phyloP scores from a whole-genome alignment of 805 yeast species.

The Kazachstania viticola region DNA sequence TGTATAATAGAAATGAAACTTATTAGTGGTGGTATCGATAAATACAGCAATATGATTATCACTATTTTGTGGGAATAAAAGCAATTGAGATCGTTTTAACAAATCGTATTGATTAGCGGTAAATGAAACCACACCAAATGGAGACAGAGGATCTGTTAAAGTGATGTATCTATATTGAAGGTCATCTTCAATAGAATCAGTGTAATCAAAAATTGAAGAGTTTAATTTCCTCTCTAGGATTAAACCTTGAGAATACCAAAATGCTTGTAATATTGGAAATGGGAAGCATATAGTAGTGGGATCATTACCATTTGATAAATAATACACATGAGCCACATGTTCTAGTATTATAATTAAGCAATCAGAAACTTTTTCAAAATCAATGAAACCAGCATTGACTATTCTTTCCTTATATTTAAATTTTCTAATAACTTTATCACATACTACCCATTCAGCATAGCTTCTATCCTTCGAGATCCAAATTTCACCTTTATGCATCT shows the following conservation, averaged over 20 bases:
- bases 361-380: constrained; percentile 28
- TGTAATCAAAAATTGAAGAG: no score
- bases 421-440: constrained; percentile 13
- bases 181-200: constrained; percentile 3
- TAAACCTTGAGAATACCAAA: constrained; percentile 58
- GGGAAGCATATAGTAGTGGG: constrained; percentile 53
- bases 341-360: constrained; percentile 50
- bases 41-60: constrained; percentile 22
- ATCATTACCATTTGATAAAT: constrained; percentile 41
- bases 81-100: constrained; percentile 9
- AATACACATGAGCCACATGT: constrained; percentile 53
- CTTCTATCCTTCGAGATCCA: constrained; percentile 27
- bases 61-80: constrained; percentile 17
- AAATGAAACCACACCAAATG: constrained; percentile 59
- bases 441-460: constrained; percentile 30
- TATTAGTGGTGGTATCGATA: constrained; percentile 9
- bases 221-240: constrained; percentile 40
- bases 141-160: constrained; percentile 61
- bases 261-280: constrained; percentile 46
- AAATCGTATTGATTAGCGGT: constrained; percentile 35
- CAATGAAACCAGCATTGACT: constrained; percentile 49
- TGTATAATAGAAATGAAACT: constrained; percentile 17
- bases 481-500: constrained; percentile 13
- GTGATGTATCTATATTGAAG: constrained; percentile 40
- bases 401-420: constrained; percentile 39